These are phyloP conservation scores for Dactylonectria estremocensis DNA, from an alignment of 2,329 filamentous ascomycete species.

Conservation along the genomic window DNA sequence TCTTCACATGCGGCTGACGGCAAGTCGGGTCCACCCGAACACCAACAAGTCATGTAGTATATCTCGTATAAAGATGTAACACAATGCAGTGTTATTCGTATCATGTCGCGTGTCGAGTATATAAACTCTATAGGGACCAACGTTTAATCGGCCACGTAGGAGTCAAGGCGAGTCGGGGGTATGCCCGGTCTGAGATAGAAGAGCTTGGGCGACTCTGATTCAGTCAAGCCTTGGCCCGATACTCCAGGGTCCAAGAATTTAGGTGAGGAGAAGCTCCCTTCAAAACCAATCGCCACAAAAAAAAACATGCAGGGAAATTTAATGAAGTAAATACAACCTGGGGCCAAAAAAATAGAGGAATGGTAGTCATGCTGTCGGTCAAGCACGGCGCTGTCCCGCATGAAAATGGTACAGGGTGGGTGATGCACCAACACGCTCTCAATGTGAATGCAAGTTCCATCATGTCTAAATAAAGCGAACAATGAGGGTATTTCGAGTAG, in stretches of 20 bases:
- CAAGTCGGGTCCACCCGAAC: neutral
- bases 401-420: neutral
- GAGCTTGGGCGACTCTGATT: neutral
- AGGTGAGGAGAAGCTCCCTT: neutral
- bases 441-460: too few relatives aligned
- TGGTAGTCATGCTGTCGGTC: neutral
- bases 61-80: neutral
- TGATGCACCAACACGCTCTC: too few relatives aligned
- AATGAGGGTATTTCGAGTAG: too few relatives aligned
- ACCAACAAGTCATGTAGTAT: neutral
- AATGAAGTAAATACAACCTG: neutral
- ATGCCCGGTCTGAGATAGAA: neutral
- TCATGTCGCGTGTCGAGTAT: conserved; percentile 22
- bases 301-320: neutral
- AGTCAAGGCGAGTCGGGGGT: conserved; percentile 4
- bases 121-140: neutral
- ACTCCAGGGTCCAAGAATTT: neutral
- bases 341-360: neutral
- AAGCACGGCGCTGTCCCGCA: neutral
- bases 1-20: neutral
- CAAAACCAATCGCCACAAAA: neutral
- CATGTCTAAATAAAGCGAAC: too few relatives aligned
- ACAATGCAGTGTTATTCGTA: conserved; percentile 5
- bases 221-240: neutral
- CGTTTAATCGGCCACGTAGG: neutral